A percentile compares a stretch with the other conserved stretches of the same genome.
These are phyloP conservation scores for Aspergillus sp. DNA, from an alignment of 2,329 filamentous ascomycete species.

Conservation along the genomic window DNA sequence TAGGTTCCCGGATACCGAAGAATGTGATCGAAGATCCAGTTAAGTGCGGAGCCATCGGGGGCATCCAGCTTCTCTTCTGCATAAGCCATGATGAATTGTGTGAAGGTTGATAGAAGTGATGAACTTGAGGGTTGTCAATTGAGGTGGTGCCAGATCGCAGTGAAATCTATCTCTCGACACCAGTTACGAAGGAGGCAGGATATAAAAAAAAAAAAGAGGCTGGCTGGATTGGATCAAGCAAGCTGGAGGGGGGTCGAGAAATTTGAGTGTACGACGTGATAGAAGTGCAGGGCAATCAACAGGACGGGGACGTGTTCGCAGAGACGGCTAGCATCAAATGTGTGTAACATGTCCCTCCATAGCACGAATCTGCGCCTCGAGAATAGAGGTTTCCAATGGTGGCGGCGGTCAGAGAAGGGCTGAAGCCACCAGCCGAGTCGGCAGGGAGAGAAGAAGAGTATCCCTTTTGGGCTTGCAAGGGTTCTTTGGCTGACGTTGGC, in stretches of 20 bases:
- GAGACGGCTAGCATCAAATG: constrained; percentile 24
- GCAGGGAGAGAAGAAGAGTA: constrained; percentile 19
- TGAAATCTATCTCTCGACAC: background rate
- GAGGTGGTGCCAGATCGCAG: background rate
- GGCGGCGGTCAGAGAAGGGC: constrained; percentile 9
- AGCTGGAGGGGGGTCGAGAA: constrained; percentile 9
- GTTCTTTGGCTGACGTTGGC: background rate
- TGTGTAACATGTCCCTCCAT: constrained; percentile 22
- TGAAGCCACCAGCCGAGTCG: constrained; percentile 1
- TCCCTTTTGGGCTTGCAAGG: constrained; percentile 14
- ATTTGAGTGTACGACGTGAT: constrained; percentile 22
- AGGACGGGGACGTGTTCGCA: constrained; percentile 16
- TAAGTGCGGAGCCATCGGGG: constrained; percentile 44
- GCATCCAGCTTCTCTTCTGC: constrained; percentile 20
- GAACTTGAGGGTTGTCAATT: background rate
- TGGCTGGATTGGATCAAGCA: constrained; percentile 6
- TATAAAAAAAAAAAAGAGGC: constrained; percentile 6
- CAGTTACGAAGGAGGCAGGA: constrained; percentile 4
- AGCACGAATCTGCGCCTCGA: constrained; percentile 22
- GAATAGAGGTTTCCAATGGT: constrained; percentile 7
- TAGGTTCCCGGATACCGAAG: constrained; percentile 62
- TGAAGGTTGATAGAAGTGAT: background rate
- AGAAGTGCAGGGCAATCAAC: constrained; percentile 20
- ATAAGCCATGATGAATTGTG: constrained; percentile 14
- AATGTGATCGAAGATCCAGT: constrained; percentile 60